Evolutionary conservation across 1,284 basidiomycete species (phyloP), one percentile per base, ranked within the genome.

Genomic region (Pseudozyma flocculosa): DNA sequence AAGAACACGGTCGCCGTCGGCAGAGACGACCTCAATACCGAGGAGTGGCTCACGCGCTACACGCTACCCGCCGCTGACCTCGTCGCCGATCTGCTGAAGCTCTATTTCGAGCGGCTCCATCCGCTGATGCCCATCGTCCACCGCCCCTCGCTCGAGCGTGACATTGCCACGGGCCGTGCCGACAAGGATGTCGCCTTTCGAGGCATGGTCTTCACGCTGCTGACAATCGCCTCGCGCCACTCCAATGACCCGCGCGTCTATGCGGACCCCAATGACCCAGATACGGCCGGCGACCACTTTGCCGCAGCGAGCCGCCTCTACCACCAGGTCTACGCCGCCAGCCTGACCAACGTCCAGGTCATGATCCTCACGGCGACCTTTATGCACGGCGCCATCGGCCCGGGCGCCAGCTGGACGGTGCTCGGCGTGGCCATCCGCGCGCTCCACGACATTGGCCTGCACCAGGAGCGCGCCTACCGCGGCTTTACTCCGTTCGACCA

Each of bases 101-200:
- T 70, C 24, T 73, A 52, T 26, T 73, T 73, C 39, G 30, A 53
- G 21, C 53, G 50, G 15, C 40, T 73, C 21, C 62, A 70, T 51
- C 71, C 71, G 8, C 58, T 73, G 38, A 61, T 73, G 56, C 71
- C 71, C 40, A 66, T 73, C 43, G 42, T 73, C 17, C 71, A 73
- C 42, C 61, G 65, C 1, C 67, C 60, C 3, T 68, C 66, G 0
- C 26, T 73, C 17, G 58, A 67, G 32, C 48, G 61, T 14, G 71
- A 73, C 44, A 37, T 73, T 17, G 46, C 50, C 14, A 30, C 48
- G 10, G 68, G 65, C 15, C 46, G 71, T 4, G 69, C 68, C 17
- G 59, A 63, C 46, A 59, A 65, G 36, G 71, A 73, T 17, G 61
- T 60, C 7, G 69, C 69, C 10, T 73, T 73, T 30, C 62, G 71